Evolutionary conservation across 2,329 filamentous ascomycete genomes (phyloP).

Genomic region (Neonectria faginata): DNA sequence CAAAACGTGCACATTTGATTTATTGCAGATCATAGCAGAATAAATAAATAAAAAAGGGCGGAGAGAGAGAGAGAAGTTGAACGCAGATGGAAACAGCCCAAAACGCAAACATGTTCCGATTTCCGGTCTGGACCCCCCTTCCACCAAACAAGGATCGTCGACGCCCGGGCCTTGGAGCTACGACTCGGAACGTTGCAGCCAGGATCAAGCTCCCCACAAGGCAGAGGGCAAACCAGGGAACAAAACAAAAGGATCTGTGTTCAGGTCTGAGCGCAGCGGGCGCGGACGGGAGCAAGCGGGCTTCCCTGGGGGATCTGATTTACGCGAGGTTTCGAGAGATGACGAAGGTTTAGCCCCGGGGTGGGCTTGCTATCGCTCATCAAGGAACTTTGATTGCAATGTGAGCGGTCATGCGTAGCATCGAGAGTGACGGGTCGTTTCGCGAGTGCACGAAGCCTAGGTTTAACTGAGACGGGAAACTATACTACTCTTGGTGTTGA

Average conservation of each 20-base stretch:
- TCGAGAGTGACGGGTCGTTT: slow-evolving; percentile 13
- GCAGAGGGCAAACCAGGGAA: background rate
- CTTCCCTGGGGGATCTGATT: background rate
- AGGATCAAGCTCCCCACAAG: slow-evolving; percentile 6
- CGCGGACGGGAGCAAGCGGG: slow-evolving; percentile 3
- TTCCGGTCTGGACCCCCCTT: background rate
- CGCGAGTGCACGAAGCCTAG: slow-evolving; percentile 18
- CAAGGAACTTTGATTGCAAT: background rate
- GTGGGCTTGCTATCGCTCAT: background rate
- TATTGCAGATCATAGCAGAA: background rate
- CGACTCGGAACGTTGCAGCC: slow-evolving; percentile 11
- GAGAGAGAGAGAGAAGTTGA: background rate
- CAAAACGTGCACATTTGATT: background rate
- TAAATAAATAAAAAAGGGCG: background rate
- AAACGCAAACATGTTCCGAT: slow-evolving; percentile 19
- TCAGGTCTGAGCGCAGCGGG: slow-evolving; percentile 3
- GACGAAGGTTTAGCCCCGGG: background rate
- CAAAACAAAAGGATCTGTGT: background rate
- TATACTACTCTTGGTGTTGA: too few relatives aligned
- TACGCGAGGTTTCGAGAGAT: background rate
- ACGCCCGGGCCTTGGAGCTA: background rate
- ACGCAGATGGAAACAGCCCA: background rate
- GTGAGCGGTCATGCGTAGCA: slow-evolving; percentile 6
- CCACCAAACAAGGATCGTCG: background rate
- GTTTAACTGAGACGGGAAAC: background rate